Evolutionary conservation across 2,329 filamentous ascomycete genomes (phyloP).

Genomic region (Tolypocladium nubicola): DNA sequence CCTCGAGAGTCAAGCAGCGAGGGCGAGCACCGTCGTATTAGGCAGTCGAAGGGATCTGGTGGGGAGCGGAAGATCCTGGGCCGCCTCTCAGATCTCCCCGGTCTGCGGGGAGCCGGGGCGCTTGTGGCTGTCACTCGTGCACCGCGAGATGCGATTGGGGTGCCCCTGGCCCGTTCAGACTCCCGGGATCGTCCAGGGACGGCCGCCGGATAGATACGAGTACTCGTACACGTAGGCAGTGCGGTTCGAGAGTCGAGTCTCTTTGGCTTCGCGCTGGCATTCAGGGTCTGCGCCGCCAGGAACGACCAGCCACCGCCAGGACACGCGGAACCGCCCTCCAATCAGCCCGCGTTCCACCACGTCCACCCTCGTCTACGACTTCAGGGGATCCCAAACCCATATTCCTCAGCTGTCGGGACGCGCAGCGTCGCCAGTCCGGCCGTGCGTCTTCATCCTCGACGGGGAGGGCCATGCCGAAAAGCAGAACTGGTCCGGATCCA

Average conservation of each 20-base stretch:
- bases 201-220: too few relatives aligned
- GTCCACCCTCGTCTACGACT: too few relatives aligned
- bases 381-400: too few relatives aligned
- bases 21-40: not conserved
- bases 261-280: not conserved
- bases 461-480: too few relatives aligned
- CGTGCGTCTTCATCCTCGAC: too few relatives aligned
- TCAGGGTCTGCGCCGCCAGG: not conserved
- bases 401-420: too few relatives aligned
- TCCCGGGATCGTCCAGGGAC: not conserved
- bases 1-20: not conserved
- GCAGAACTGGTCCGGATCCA: too few relatives aligned
- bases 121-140: not conserved
- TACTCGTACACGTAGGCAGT: too few relatives aligned
- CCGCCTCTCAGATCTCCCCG: not conserved
- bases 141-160: not conserved
- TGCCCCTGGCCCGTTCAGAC: not conserved
- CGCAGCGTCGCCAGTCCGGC: too few relatives aligned
- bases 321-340: too few relatives aligned
- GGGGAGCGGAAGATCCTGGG: not conserved
- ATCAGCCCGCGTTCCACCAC: too few relatives aligned
- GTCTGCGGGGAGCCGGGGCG: not conserved
- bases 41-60: not conserved
- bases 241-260: not conserved
- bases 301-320: not conserved